Percentiles rank a stretch among this genome's conserved stretches.
phyloP scores from a whole-genome alignment of 768 basidiomycete genomes.

The Leccinum truebloodii region DNA sequence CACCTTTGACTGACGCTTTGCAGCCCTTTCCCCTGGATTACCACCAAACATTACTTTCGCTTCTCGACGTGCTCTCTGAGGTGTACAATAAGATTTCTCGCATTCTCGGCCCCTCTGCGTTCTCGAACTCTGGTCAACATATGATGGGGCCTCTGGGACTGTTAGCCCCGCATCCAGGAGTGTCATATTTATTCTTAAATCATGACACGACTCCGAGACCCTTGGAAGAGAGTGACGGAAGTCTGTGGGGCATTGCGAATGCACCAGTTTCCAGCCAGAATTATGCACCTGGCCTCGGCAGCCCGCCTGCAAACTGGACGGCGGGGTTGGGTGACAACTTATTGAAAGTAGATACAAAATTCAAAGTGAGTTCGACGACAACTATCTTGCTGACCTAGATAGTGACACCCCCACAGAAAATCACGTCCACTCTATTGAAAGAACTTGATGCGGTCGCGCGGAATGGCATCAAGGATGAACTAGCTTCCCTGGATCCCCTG shows the following conservation, averaged over 20 bases:
- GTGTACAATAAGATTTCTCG: conserved; percentile 86
- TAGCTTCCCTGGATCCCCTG: conserved; percentile 78
- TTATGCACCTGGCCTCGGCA: conserved; percentile 39
- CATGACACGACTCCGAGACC: conserved; percentile 41
- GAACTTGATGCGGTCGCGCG: conserved; percentile 84
- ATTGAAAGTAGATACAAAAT: conserved; percentile 77
- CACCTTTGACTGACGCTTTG: conserved; percentile 9
- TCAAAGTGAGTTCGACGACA: conserved; percentile 59
- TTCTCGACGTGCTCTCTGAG: conserved; percentile 87
- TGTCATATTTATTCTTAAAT: conserved; percentile 68
- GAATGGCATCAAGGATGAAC: conserved; percentile 78
- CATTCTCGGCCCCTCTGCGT: conserved; percentile 80
- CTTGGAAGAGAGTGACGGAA: conserved; percentile 46
- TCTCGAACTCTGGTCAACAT: conserved; percentile 67
- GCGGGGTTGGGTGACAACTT: conserved; percentile 68
- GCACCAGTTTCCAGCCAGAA: conserved; percentile 32
- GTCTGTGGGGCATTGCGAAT: conserved; percentile 75
- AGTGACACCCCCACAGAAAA: conserved; percentile 59
- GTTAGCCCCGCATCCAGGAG: conserved; percentile 78
- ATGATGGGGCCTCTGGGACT: conserved; percentile 76
- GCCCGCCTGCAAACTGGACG: conserved; percentile 64
- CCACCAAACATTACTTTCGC: conserved; percentile 83
- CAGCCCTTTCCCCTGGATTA: conserved; percentile 92
- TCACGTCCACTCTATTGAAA: conserved; percentile 74
- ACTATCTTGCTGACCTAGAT: not conserved